A percentile compares a stretch with the other conserved stretches of the same genome.
Evolutionary conservation across 805 yeast species (phyloP).

Genomic region (Saccharomycopsis capsularis): DNA sequence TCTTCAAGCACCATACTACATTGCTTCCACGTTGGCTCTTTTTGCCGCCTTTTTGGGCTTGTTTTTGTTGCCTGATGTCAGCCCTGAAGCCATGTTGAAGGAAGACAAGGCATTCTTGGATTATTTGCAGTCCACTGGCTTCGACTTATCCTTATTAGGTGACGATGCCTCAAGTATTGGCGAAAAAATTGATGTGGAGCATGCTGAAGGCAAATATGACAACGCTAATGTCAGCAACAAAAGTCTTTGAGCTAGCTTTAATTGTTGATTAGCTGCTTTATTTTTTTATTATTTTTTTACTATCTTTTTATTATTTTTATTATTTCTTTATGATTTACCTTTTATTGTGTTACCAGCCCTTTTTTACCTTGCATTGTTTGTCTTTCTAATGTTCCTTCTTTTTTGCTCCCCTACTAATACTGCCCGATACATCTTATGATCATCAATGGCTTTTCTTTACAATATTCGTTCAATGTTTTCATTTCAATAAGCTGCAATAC

Average conservation of each 20-base stretch:
- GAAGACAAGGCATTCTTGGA: conserved; percentile 71
- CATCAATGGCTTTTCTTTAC: too few species aligned
- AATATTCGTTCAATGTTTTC: too few species aligned
- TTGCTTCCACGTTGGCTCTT: conserved; percentile 47
- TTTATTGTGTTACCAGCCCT: neutral
- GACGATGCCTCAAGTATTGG: conserved; percentile 14
- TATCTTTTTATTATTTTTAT: too few species aligned
- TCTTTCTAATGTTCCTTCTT: too few species aligned
- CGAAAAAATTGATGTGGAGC: conserved; percentile 9
- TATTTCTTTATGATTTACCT: neutral
- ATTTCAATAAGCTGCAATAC: neutral
- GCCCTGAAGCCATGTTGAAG: conserved; percentile 70
- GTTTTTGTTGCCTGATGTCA: conserved; percentile 45
- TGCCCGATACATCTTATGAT: too few species aligned
- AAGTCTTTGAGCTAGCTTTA: neutral
- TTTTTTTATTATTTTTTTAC: neutral
- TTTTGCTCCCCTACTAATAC: too few species aligned
- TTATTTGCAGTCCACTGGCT: conserved; percentile 63
- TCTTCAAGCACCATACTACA: conserved; percentile 70
- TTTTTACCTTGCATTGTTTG: neutral
- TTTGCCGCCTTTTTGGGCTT: conserved; percentile 34
- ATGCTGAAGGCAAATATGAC: neutral
- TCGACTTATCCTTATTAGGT: conserved; percentile 56
- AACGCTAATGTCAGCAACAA: neutral
- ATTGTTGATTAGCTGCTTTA: neutral